Evolutionary conservation across 2,329 filamentous ascomycete species (phyloP), one percentile per base, ranked within the genome.

Genomic region (Fusarium sp.): DNA sequence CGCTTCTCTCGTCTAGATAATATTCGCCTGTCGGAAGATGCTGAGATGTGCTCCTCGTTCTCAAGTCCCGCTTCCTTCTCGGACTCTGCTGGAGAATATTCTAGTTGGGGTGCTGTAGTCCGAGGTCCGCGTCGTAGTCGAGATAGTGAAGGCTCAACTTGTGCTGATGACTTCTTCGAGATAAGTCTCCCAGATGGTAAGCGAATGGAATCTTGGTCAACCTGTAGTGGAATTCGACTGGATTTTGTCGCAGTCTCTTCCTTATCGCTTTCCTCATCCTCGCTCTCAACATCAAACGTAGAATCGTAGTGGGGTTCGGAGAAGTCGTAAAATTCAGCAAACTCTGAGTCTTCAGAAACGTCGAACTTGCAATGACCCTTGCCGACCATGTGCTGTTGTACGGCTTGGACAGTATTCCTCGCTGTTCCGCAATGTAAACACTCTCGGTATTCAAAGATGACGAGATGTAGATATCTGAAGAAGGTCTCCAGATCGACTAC

Each of bases 291-390:
- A 1, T 24, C 6, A 2, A 42, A 14, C 1, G 14, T 13, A 2
- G 14, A 1, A 1, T 34, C 21, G 5, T 22, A 0, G 2, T 26
- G 43, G 4, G 14, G 6, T 5, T 17, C 19, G 1, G 39, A 45
- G 6, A 64, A 64, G 13, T 64, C 33, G 14, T 64, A 64, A 9
- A 64, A 64, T 2, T 64, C 61, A 22, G 44, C 51, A 8, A 64
- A 64, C 1, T 64, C 61, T 2, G 61, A 58, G 1, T 22, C 33
- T 2, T 58, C 51, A 0, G 51, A 36, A 2, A 64, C 11, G 6
- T 64, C 61, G 4, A 64, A 64, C 11, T 64, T 64, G 38, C 61
- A 64, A 4, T 64, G 61, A 0, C 61, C 61, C n/a, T 64, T 64
- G 0, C 61, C 51, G 5, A 17, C 36, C 51, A 64, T 64, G 2